Percentiles rank a stretch among this genome's conserved stretches.
Evolutionary conservation across 1,284 basidiomycete genomes (phyloP).

Genomic region (Moniliophthora roreri): DNA sequence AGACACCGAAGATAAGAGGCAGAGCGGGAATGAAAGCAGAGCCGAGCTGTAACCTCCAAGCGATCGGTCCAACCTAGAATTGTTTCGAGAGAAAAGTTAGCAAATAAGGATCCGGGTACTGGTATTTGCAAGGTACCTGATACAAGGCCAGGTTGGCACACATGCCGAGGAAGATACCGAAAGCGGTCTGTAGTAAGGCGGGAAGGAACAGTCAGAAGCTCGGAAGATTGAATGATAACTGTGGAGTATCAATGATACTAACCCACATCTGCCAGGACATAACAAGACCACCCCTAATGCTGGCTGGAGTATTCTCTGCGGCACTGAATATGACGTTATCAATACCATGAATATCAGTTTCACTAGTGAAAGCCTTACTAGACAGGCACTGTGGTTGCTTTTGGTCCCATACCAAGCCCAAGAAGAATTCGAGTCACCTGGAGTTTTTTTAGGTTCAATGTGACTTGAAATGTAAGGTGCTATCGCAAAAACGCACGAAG

Average conservation of each 20-base stretch:
- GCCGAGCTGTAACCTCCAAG: slow-evolving; percentile 60
- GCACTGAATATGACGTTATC: no score
- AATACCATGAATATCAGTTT: no score
- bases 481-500: slow-evolving; percentile 29
- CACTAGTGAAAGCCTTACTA: no score
- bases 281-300: slow-evolving; percentile 68
- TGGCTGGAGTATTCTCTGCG: slow-evolving; percentile 61
- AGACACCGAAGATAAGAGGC: slow-evolving; percentile 46
- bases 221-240: background rate
- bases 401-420: slow-evolving; percentile 70
- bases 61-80: no score
- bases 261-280: slow-evolving; percentile 70
- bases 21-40: slow-evolving; percentile 56
- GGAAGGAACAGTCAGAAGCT: background rate
- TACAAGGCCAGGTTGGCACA: slow-evolving; percentile 50
- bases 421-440: slow-evolving; percentile 56
- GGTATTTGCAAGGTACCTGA: slow-evolving; percentile 37
- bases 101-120: no score
- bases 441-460: background rate
- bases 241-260: slow-evolving; percentile 18
- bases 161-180: slow-evolving; percentile 58
- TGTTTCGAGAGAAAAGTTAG: no score
- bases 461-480: background rate
- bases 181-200: slow-evolving; percentile 38
- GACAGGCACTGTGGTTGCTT: slow-evolving; percentile 60